Evolutionary conservation across 805 yeast genomes (phyloP), one percentile per base, ranked within the genome.

Genomic region (Starmerella potacharoeniae): DNA sequence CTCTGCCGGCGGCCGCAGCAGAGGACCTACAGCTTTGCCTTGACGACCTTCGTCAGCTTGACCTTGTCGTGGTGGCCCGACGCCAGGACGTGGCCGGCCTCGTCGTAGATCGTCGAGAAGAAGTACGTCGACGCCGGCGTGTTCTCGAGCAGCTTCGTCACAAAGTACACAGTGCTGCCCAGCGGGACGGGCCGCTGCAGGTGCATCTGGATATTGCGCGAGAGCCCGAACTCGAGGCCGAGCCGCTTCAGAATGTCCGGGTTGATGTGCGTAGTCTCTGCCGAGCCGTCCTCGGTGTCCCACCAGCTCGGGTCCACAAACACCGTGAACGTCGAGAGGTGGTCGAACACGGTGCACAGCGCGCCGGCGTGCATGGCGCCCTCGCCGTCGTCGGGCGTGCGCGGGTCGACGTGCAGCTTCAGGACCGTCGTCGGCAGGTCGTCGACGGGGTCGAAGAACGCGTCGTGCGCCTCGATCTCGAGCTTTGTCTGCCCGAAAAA

Each of bases 31-130:
- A 59, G 31, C 53, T 59, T 59, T 14, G 60, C 52, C 40, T 34
- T 39, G 30, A 59, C 60, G 6, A 13, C n/a, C 49, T 57, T 57
- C 16, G 54, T 50, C 13, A 59, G 58, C 50, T 57, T 57, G 16
- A 53, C 55, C 53, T 59, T 59, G 55, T 59, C 62, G 54, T 59
- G 62, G 36, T 49, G 55, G 10, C 62, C 62, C 16, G 57, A 39
- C 11, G 55, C 58, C 4, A 57, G 53, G 17, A 59, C 34, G 16
- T 41, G 22, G n/a, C 62, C 60, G 16, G 54, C 46, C 22, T 22
- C 50, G 46, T 42, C 50, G 44, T 31, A 56, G 30, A 51, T 39
- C 48, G 36, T 14, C 22, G 56, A 49, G 36, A 42, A 43, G 31
- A 50, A 49, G 53, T 49, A 56, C 10, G 56, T n/a, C 29, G 54